These are phyloP conservation scores for Neopestalotiopsis rosae DNA, from an alignment of 2,329 filamentous ascomycete genomes.

Conservation along the genomic window DNA sequence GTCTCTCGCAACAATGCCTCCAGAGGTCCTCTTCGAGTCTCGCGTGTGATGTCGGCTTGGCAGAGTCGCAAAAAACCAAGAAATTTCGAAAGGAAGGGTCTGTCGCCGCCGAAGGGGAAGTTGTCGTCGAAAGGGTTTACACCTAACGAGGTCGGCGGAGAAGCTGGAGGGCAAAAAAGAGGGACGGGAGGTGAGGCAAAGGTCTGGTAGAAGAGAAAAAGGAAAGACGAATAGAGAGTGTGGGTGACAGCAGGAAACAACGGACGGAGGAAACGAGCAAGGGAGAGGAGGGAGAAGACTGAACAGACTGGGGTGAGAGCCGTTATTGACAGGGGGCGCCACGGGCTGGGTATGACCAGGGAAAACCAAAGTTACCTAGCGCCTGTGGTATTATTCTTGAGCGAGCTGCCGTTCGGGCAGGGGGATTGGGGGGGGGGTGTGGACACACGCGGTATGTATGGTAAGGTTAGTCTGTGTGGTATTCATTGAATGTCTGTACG, in stretches of 20 bases:
- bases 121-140: conserved; percentile 37
- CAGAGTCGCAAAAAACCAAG: conserved; percentile 22
- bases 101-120: conserved; percentile 30
- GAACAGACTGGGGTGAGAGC: conserved; percentile 19
- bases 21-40: conserved; percentile 28
- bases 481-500: background rate
- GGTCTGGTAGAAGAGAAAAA: conserved; percentile 32
- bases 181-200: conserved; percentile 34
- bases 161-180: conserved; percentile 30
- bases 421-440: background rate
- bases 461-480: conserved; percentile 3
- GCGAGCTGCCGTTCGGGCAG: background rate
- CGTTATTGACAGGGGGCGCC: conserved; percentile 21
- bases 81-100: conserved; percentile 27
- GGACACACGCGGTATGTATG: background rate
- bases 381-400: conserved; percentile 21
- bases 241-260: conserved; percentile 35
- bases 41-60: background rate
- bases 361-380: conserved; percentile 21
- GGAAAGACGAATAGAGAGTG: conserved; percentile 28
- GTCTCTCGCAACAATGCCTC: conserved; percentile 20
- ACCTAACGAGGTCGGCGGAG: conserved; percentile 38
- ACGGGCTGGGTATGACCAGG: conserved; percentile 20
- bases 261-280: conserved; percentile 25
- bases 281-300: conserved; percentile 15